These are phyloP conservation scores for Penicillium canescens DNA, from an alignment of 495 filamentous ascomycete genomes.

Conservation along the genomic window DNA sequence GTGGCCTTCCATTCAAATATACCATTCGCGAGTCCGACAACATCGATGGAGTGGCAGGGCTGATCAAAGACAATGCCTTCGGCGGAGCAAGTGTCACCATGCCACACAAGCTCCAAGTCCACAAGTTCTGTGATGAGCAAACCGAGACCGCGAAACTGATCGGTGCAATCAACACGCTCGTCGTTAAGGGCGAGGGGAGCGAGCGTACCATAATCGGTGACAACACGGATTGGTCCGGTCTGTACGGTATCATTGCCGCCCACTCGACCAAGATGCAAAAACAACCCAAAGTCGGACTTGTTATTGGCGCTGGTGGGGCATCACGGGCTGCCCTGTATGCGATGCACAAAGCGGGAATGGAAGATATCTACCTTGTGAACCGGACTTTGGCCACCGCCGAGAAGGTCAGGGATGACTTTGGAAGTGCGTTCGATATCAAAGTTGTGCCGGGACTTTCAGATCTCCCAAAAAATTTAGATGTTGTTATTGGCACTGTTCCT, in stretches of 20 bases:
- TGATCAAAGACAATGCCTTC: constrained; percentile 43
- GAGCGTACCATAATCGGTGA: constrained; percentile 31
- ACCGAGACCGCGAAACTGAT: constrained; percentile 34
- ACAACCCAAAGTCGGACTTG: constrained; percentile 27
- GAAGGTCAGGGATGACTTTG: constrained; percentile 61
- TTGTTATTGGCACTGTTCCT: constrained; percentile 29
- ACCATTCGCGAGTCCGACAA: constrained; percentile 50
- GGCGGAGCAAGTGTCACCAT: constrained; percentile 50
- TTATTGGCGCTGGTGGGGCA: constrained; percentile 48
- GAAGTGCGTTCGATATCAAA: constrained; percentile 4
- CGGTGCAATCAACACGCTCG: constrained; percentile 47
- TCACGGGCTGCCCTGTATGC: constrained; percentile 43
- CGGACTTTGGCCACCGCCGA: constrained; percentile 53
- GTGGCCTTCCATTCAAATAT: constrained; percentile 64
- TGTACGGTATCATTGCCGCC: constrained; percentile 27
- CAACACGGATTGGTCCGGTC: constrained; percentile 51
- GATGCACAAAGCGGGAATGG: constrained; percentile 55
- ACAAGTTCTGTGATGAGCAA: constrained; percentile 35
- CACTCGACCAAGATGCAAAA: constrained; percentile 7
- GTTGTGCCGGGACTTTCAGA: constrained; percentile 4
- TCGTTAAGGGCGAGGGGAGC: constrained; percentile 24
- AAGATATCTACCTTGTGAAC: constrained; percentile 64
- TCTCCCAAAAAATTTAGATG: constrained; percentile 13
- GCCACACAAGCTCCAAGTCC: constrained; percentile 47
- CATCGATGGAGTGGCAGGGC: constrained; percentile 36